Conservation (phyloP, 2,329 filamentous ascomycete species). For the Hirsutella thompsonii region DNA sequence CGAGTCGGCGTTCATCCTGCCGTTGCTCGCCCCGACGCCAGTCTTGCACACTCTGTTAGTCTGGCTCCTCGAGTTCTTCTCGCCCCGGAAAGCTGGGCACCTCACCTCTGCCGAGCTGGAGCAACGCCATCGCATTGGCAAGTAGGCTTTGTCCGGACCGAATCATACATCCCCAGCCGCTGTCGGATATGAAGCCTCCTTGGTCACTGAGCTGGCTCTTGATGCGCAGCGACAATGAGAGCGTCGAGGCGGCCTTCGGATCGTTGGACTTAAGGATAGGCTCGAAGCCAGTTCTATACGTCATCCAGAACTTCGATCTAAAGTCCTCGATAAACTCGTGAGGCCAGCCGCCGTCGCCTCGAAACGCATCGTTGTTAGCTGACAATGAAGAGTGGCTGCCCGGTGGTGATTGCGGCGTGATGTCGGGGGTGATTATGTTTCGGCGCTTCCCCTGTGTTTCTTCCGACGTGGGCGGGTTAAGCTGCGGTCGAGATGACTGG, state of each 20-base stretch:
- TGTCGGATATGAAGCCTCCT: slow-evolving; percentile 78
- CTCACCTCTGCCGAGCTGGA: slow-evolving; percentile 72
- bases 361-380: slow-evolving; percentile 29
- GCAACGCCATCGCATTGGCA: slow-evolving; percentile 66
- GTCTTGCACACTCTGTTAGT: slow-evolving; percentile 25
- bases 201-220: slow-evolving; percentile 69
- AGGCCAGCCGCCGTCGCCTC: slow-evolving; percentile 63
- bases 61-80: too few relatives aligned
- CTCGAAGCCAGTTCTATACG: slow-evolving; percentile 79
- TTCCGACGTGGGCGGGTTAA: background rate
- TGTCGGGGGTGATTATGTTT: slow-evolving; percentile 28
- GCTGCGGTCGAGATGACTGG: background rate
- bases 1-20: slow-evolving; percentile 53
- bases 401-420: slow-evolving; percentile 33
- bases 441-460: slow-evolving; percentile 3
- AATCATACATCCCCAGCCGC: slow-evolving; percentile 99
- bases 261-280: slow-evolving; percentile 70
- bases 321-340: slow-evolving; percentile 79
- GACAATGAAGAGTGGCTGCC: slow-evolving; percentile 40
- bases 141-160: slow-evolving; percentile 86
- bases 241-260: slow-evolving; percentile 52
- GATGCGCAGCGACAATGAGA: slow-evolving; percentile 76
- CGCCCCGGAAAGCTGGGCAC: too few relatives aligned
- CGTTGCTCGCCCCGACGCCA: slow-evolving; percentile 56
- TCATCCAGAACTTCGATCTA: slow-evolving; percentile 90